Percentiles rank a stretch among this genome's conserved stretches.
phyloP scores from a whole-genome alignment of 768 basidiomycete genomes.

The Panaeolus papilionaceus region DNA sequence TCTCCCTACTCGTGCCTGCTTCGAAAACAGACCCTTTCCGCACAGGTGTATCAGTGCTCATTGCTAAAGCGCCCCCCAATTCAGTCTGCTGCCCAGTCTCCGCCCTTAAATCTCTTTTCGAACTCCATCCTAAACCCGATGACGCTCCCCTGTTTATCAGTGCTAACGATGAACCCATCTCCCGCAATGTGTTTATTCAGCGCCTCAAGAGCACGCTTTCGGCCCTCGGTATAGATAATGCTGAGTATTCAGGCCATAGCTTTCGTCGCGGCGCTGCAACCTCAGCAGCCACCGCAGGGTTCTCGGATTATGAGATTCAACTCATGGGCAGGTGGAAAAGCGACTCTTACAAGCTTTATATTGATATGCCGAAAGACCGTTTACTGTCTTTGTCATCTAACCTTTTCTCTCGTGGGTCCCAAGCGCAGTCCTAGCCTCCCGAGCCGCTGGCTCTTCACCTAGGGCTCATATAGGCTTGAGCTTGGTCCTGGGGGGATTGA shows the following conservation, averaged over 20 bases:
- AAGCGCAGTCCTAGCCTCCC: not conserved
- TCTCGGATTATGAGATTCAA: slow-evolving; percentile 18
- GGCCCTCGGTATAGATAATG: slow-evolving; percentile 21
- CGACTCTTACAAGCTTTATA: slow-evolving; percentile 19
- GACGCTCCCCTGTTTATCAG: slow-evolving; percentile 22
- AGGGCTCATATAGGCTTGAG: not conserved
- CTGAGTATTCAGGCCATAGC: not conserved
- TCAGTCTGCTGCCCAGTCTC: slow-evolving; percentile 11
- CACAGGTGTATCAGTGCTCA: slow-evolving; percentile 17
- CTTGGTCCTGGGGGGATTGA: too few species aligned
- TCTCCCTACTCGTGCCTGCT: slow-evolving; percentile 34
- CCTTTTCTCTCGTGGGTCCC: not conserved
- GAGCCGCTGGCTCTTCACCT: not conserved
- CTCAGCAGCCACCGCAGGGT: slow-evolving; percentile 9
- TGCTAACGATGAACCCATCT: slow-evolving; percentile 17
- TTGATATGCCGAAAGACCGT: not conserved
- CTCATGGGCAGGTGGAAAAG: slow-evolving; percentile 16
- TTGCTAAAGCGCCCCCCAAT: slow-evolving; percentile 10
- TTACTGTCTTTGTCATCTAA: not conserved
- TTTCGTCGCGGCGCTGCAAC: too few species aligned
- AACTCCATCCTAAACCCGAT: not conserved
- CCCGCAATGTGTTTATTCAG: slow-evolving; percentile 24
- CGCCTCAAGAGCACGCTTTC: slow-evolving; percentile 18
- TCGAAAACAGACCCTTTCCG: slow-evolving; percentile 47
- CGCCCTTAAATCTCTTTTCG: slow-evolving; percentile 12